Evolutionary conservation across 192 early-diverging fungal genomes (phyloP).

Genomic region (Gamsiella multidivaricata): DNA sequence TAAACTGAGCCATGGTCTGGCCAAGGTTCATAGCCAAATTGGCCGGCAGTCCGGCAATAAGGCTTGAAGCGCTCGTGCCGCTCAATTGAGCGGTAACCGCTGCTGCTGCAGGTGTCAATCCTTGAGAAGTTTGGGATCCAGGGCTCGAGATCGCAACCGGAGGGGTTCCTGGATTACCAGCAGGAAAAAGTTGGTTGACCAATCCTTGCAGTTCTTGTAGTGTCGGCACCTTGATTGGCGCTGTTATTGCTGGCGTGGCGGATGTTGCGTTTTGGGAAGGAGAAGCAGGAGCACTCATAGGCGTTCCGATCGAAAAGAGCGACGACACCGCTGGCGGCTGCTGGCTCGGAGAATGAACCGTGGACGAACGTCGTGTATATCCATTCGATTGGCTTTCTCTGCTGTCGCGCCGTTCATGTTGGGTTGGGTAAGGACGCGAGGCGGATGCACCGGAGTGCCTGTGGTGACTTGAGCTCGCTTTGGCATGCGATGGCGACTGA

Average conservation of each 20-base stretch:
- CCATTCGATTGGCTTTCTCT: slow-evolving; percentile 2
- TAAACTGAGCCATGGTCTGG: slow-evolving; percentile 32
- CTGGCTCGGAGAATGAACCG: background rate
- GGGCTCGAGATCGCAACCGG: background rate
- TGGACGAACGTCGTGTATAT: background rate
- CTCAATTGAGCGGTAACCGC: slow-evolving; percentile 31
- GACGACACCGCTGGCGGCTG: background rate
- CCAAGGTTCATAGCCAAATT: slow-evolving; percentile 26
- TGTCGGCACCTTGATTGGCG: slow-evolving; percentile 15
- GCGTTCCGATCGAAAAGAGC: background rate
- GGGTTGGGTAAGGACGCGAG: slow-evolving; percentile 24
- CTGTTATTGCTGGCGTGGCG: background rate
- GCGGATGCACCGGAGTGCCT: background rate
- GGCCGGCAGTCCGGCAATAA: slow-evolving; percentile 29
- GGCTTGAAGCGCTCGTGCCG: slow-evolving; percentile 7
- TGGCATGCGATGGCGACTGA: slow-evolving; percentile 16
- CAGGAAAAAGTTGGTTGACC: slow-evolving; percentile 42
- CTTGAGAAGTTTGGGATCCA: background rate
- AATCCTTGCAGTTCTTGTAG: slow-evolving; percentile 43
- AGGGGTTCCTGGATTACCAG: background rate
- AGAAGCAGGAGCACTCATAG: background rate
- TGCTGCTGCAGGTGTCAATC: slow-evolving; percentile 33
- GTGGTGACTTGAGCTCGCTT: background rate
- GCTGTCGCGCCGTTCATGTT: slow-evolving; percentile 19
- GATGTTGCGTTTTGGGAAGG: background rate